A percentile compares a stretch with the other conserved stretches of the same genome.
These are phyloP conservation scores for Microbotryum silenes-acaulis DNA, from an alignment of 1,284 basidiomycete species.

Conservation along the genomic window DNA sequence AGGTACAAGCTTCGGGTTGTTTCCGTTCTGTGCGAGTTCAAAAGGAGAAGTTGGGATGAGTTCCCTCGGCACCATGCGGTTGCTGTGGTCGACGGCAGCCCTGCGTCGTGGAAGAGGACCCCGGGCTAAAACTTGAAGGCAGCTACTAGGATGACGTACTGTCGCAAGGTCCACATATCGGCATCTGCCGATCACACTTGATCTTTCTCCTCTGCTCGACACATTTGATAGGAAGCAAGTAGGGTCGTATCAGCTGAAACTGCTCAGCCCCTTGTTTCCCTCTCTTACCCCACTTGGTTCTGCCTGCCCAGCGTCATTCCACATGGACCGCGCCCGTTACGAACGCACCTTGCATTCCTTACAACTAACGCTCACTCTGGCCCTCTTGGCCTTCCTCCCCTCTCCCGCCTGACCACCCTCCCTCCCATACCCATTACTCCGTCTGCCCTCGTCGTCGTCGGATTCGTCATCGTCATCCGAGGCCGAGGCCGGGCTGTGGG, in stretches of 20 bases:
- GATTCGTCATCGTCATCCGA: neutral
- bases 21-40: slow-evolving; percentile 8
- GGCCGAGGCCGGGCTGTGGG: neutral
- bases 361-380: slow-evolving; percentile 27
- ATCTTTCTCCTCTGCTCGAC: neutral
- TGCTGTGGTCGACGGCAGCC: no score
- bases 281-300: neutral
- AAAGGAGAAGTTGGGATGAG: neutral
- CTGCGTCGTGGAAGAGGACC: no score
- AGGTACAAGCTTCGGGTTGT: slow-evolving; percentile 19
- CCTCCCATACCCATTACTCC: no score
- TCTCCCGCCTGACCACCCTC: neutral
- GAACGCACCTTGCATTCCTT: slow-evolving; percentile 26
- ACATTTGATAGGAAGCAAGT: neutral
- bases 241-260: slow-evolving; percentile 9
- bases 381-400: slow-evolving; percentile 3
- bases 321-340: neutral
- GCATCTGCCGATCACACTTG: slow-evolving; percentile 29
- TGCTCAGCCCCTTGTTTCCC: slow-evolving; percentile 15
- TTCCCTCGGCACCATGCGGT: no score
- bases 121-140: no score
- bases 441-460: neutral
- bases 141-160: neutral
- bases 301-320: neutral
- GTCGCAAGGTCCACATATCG: slow-evolving; percentile 26